Evolutionary conservation across 2,329 filamentous ascomycete genomes (phyloP).

Genomic region (Cryoendolithus antarcticus): DNA sequence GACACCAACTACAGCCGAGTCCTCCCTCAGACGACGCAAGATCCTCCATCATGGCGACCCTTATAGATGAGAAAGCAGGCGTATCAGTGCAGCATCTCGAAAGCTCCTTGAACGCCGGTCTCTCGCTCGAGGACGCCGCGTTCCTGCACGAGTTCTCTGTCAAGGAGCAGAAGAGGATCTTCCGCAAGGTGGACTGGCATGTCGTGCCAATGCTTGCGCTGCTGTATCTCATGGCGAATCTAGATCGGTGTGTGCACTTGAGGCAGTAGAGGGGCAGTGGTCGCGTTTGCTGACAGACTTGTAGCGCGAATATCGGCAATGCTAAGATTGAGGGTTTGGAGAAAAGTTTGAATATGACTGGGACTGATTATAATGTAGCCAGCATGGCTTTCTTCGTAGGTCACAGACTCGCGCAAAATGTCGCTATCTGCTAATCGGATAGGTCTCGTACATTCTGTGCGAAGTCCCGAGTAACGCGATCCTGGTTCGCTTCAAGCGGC

Average conservation of each 20-base stretch:
- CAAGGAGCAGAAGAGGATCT: constrained; percentile 30
- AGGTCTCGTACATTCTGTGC: constrained; percentile 26
- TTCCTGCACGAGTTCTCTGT: constrained; percentile 13
- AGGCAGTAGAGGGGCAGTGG: too few species aligned
- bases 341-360: constrained; percentile 23
- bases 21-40: too few species aligned
- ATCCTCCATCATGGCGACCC: too few species aligned
- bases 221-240: constrained; percentile 46
- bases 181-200: constrained; percentile 42
- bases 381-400: constrained; percentile 25
- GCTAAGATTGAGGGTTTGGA: constrained; percentile 24
- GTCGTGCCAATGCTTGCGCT: constrained; percentile 49
- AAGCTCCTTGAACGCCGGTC: background rate
- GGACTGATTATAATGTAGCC: constrained; percentile 3
- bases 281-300: background rate
- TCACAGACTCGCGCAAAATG: too few species aligned
- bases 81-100: constrained; percentile 1
- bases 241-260: constrained; percentile 25
- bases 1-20: too few species aligned
- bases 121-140: constrained; percentile 14
- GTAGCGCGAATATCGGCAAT: constrained; percentile 23
- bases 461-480: constrained; percentile 31
- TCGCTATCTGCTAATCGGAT: too few species aligned
- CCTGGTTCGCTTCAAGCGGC: constrained; percentile 33
- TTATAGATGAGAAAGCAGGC: too few species aligned